A percentile compares a stretch with the other conserved stretches of the same genome.
phyloP scores from a whole-genome alignment of 1,139 yeast genomes.

The Tardiomyces blankii region DNA sequence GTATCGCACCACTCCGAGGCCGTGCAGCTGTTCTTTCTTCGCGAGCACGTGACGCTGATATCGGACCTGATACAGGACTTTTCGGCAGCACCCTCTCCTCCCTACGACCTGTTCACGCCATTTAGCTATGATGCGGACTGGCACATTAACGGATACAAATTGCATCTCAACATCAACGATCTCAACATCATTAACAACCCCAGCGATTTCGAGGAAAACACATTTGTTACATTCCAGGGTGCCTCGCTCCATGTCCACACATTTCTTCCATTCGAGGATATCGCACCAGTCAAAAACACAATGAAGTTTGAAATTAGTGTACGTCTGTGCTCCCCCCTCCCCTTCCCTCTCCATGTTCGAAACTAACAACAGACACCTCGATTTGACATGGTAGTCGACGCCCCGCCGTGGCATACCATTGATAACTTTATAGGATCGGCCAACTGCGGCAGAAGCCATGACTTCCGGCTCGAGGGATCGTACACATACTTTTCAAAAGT shows the following conservation, averaged over 20 bases:
- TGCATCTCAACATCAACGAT: conserved; percentile 74
- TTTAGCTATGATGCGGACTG: conserved; percentile 52
- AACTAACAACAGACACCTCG: conserved; percentile 34
- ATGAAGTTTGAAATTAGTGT: conserved; percentile 37
- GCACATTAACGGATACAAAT: conserved; percentile 43
- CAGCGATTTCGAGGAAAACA: conserved; percentile 68
- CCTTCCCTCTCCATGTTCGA: no score
- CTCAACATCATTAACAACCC: conserved; percentile 84
- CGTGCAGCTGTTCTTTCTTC: conserved; percentile 52
- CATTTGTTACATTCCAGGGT: conserved; percentile 66
- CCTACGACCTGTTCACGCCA: conserved; percentile 70
- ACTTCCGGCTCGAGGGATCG: conserved; percentile 52
- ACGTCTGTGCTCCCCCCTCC: no score
- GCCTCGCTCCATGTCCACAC: conserved; percentile 39
- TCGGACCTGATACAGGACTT: conserved; percentile 72
- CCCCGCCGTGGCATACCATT: conserved; percentile 90
- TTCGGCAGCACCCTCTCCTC: conserved; percentile 54
- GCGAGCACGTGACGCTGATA: conserved; percentile 74
- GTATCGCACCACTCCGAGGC: conserved; percentile 44
- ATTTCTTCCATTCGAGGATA: conserved; percentile 50
- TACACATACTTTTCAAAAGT: conserved; percentile 51
- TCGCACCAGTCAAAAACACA: conserved; percentile 45
- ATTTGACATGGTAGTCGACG: conserved; percentile 52
- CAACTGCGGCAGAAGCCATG: conserved; percentile 54
- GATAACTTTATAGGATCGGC: conserved; percentile 55